Conservation (phyloP, 2,329 filamentous ascomycete species). For the Xylariales sp. region DNA sequence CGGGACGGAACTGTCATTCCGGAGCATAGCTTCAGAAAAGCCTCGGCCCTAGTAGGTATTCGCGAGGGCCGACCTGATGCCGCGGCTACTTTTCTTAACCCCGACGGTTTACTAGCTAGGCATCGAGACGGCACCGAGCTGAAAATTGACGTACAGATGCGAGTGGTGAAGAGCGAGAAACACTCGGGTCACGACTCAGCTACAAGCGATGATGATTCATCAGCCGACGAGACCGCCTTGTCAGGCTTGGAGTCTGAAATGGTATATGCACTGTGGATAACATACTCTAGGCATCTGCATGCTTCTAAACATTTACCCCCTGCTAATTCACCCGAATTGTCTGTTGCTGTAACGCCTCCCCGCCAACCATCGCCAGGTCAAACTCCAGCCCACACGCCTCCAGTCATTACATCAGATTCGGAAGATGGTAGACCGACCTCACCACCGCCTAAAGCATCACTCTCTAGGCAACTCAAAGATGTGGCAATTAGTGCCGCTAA, state of each 20-base stretch:
- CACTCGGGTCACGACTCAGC: slow-evolving; percentile 55
- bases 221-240: slow-evolving; percentile 57
- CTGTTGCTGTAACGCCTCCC: slow-evolving; percentile 76
- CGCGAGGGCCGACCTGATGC: slow-evolving; percentile 85
- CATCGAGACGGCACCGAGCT: slow-evolving; percentile 93
- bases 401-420: slow-evolving; percentile 66
- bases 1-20: slow-evolving; percentile 96
- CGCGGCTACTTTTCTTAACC: slow-evolving; percentile 81
- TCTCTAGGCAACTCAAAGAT: slow-evolving; percentile 69
- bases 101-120: slow-evolving; percentile 84
- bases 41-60: slow-evolving; percentile 83
- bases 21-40: slow-evolving; percentile 93
- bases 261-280: slow-evolving; percentile 96
- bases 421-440: slow-evolving; percentile 57
- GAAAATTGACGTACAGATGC: slow-evolving; percentile 95
- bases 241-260: slow-evolving; percentile 73
- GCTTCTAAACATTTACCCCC: slow-evolving; percentile 71
- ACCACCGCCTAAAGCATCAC: slow-evolving; percentile 54
- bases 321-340: slow-evolving; percentile 68
- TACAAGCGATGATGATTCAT: slow-evolving; percentile 49
- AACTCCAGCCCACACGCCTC: slow-evolving; percentile 67
- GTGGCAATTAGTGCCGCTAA: slow-evolving; percentile 66
- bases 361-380: slow-evolving; percentile 84
- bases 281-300: slow-evolving; percentile 93
- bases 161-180: slow-evolving; percentile 90